Conservation (phyloP, 108 stramenopile genomes). For the Nitzschia sp. region DNA sequence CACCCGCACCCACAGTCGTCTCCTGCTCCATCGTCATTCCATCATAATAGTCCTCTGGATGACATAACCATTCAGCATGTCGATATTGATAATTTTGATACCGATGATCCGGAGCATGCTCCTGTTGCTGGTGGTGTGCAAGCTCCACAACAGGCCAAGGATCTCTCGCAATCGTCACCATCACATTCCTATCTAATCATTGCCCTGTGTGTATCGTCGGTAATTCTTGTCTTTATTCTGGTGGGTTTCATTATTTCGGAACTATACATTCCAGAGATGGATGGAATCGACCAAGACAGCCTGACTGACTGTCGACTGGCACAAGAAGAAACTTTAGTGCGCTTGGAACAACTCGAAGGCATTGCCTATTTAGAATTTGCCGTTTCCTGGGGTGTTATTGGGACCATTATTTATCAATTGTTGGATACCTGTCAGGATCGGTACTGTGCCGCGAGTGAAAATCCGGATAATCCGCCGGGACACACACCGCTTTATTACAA, state of each 20-base stretch:
- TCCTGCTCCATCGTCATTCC: neutral
- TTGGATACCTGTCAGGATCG: neutral
- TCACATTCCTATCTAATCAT: neutral
- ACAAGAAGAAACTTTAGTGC: neutral
- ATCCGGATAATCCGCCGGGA: neutral
- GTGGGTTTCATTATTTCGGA: neutral
- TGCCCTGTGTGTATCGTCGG: neutral
- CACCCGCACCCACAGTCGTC: too few species aligned
- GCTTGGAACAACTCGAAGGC: slow-evolving; percentile 2
- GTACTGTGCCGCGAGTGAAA: neutral
- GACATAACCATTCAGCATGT: slow-evolving; percentile 7
- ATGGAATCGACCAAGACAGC: neutral
- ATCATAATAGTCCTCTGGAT: too few species aligned
- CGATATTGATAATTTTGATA: slow-evolving; percentile 12
- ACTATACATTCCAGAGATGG: neutral
- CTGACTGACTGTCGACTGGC: neutral
- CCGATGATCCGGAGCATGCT: neutral
- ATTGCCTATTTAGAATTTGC: neutral
- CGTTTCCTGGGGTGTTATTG: neutral
- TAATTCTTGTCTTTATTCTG: neutral
- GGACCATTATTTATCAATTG: neutral
- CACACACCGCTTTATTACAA: neutral
- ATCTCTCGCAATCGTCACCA: neutral
- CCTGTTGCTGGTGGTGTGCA: neutral
- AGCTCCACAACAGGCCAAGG: neutral